Base-by-base conservation (phyloP, 352 stramenopile genomes). In the Phytophthora vignae region DNA sequence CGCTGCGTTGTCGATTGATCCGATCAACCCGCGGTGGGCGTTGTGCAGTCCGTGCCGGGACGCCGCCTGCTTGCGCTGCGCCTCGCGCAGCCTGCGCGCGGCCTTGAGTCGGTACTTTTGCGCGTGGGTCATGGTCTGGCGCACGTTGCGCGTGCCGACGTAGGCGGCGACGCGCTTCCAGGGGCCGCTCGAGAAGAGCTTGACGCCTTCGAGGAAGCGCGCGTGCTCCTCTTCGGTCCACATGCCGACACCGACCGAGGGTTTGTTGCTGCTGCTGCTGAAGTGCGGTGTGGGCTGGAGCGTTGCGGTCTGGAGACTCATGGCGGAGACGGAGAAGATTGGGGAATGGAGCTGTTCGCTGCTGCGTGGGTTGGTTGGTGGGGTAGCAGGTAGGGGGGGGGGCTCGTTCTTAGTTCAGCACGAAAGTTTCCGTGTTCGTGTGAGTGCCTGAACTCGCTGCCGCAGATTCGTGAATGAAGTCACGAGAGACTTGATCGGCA, bases 101-200 rank as follows among this genome's bases (percentile, higher is more conserved):
- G 82, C 78, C 53, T 93, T 93, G 10, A 90, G 78, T 0, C 84
- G 79, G 68, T 93, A 93, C 73, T 93, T 92, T 68, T 93, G 85
- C 11, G 84, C 85, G 60, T 94, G 85, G 3, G 85, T 93, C 86
- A 94, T 94, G 54, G 86, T 94, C 63, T 94, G 87, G 12, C 87
- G 87, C 71, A 92, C 85, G 9, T 89, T 92, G 60, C 85, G 85
- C 55, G 87, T 93, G 44, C 82, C 85, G 25, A 95, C 84, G 54
- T 90, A 88, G 40, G 83, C 84, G 11, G 86, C 87, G 2, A 94
- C 84, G 19, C 84, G 73, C 61, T 92, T 92, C 85, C 84, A 93
- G 5, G 86, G 87, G 4, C 85, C 85, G 31, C 82, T 91, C 38
- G 81, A 72, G 73, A 91, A 93, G 46, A 91, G 76, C 65, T 91